phyloP scores from a whole-genome alignment of 2,329 filamentous ascomycete species.

The Plenodomus lindquistii region DNA sequence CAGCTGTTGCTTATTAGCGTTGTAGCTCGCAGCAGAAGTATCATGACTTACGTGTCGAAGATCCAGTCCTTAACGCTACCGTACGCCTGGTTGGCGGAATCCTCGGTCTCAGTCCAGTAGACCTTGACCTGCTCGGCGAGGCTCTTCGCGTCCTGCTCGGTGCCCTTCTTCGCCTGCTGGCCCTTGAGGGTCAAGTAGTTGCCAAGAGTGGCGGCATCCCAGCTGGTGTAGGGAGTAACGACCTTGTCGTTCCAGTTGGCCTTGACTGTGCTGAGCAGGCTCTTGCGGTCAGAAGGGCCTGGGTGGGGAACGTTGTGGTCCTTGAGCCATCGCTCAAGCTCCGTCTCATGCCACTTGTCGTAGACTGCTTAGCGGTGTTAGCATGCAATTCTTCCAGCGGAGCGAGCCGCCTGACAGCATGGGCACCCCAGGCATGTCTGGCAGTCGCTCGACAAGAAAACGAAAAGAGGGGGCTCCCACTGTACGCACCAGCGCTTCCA shows the following conservation, averaged over 20 bases:
- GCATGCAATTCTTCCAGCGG: slow-evolving; percentile 9
- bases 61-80: slow-evolving; percentile 83
- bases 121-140: slow-evolving; percentile 71
- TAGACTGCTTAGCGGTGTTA: slow-evolving; percentile 65
- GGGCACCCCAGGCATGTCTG: not conserved
- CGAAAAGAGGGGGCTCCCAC: slow-evolving; percentile 26
- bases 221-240: slow-evolving; percentile 73
- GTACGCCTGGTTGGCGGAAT: slow-evolving; percentile 74
- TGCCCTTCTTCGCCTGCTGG: slow-evolving; percentile 67
- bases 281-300: slow-evolving; percentile 86
- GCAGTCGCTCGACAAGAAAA: not conserved
- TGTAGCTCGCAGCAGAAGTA: not conserved
- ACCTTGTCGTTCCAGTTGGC: slow-evolving; percentile 85
- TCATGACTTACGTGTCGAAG: slow-evolving; percentile 68
- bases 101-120: slow-evolving; percentile 78
- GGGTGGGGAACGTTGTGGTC: slow-evolving; percentile 92
- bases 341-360: slow-evolving; percentile 98
- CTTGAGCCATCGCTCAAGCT: slow-evolving; percentile 94
- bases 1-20: slow-evolving; percentile 63
- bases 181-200: slow-evolving; percentile 73
- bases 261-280: slow-evolving; percentile 88
- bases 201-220: slow-evolving; percentile 71
- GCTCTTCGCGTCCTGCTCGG: slow-evolving; percentile 69
- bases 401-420: not conserved
- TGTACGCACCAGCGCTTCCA: slow-evolving; percentile 73